These are phyloP conservation scores for Penicillium paneum DNA, from an alignment of 2,329 filamentous ascomycete genomes.

Conservation along the genomic window DNA sequence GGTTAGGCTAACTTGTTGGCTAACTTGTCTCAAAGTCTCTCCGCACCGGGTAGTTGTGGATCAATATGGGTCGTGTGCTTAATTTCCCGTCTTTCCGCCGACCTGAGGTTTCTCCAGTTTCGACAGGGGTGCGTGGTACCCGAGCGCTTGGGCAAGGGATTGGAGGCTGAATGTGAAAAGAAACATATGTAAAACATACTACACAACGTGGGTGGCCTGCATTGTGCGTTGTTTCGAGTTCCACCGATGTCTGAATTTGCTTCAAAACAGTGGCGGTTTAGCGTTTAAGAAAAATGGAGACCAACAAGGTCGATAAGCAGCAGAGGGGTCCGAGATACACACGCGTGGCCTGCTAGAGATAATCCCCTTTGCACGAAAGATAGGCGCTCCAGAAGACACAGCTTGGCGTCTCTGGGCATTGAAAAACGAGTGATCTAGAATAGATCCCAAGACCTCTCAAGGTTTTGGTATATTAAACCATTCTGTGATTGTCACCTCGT, in stretches of 20 bases:
- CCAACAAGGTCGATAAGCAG: neutral
- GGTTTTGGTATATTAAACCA: neutral
- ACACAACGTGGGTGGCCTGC: neutral
- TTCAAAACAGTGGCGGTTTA: neutral
- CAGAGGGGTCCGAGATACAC: neutral
- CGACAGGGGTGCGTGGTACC: neutral
- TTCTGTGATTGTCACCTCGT: neutral
- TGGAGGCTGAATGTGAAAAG: neutral
- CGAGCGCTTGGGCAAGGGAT: neutral
- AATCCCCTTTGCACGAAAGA: neutral
- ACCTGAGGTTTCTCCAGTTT: neutral
- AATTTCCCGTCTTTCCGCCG: neutral
- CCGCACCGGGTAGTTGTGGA: neutral
- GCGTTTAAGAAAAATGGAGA: neutral
- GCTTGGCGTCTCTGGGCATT: neutral
- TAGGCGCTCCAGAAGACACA: neutral
- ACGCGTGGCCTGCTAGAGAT: neutral
- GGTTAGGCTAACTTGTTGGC: neutral
- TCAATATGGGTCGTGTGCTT: neutral
- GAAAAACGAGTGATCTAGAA: neutral
- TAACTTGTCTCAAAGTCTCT: neutral
- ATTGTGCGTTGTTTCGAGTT: neutral
- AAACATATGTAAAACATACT: neutral
- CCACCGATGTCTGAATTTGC: neutral
- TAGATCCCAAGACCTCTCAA: neutral